Evolutionary conservation across 352 stramenopile species (phyloP).

Genomic region (Phytophthora europaea): DNA sequence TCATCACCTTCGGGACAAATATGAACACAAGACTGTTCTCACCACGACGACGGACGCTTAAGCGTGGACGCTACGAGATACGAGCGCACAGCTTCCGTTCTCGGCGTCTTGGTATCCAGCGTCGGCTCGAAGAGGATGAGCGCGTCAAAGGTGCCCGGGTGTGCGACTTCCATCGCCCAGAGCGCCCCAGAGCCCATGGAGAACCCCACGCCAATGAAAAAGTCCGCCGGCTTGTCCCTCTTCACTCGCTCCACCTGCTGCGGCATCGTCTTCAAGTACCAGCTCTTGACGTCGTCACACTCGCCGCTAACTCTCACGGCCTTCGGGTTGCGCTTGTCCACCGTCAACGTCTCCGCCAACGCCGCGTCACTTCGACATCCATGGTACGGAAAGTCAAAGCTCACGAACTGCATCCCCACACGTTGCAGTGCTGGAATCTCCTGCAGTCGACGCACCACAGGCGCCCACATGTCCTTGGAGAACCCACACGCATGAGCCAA

Average conservation of each 20-base stretch:
- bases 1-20: too few species aligned
- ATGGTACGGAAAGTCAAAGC: constrained; percentile 52
- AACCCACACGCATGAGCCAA: constrained; percentile 52
- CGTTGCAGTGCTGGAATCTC: constrained; percentile 23
- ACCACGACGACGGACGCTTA: constrained; percentile 31
- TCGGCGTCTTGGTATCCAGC: constrained; percentile 31
- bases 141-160: constrained; percentile 53
- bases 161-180: constrained; percentile 38
- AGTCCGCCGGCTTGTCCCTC: constrained; percentile 16
- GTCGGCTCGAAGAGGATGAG: constrained; percentile 55
- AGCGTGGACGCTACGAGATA: constrained; percentile 40
- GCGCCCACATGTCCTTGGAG: constrained; percentile 53
- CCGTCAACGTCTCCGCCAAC: constrained; percentile 25
- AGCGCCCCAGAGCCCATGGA: constrained; percentile 50
- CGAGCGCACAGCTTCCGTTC: constrained; percentile 28
- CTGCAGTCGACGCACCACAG: constrained; percentile 39
- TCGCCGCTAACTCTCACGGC: constrained; percentile 20
- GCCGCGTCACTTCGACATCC: constrained; percentile 30
- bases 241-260: constrained; percentile 11
- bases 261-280: constrained; percentile 16
- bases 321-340: constrained; percentile 31
- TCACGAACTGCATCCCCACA: constrained; percentile 35
- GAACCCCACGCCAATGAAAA: constrained; percentile 52
- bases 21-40: neutral
- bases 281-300: constrained; percentile 25